A percentile compares a stretch with the other conserved stretches of the same genome.
Conservation (phyloP, 2,329 filamentous ascomycete species). For the Aspergillus sojae region DNA sequence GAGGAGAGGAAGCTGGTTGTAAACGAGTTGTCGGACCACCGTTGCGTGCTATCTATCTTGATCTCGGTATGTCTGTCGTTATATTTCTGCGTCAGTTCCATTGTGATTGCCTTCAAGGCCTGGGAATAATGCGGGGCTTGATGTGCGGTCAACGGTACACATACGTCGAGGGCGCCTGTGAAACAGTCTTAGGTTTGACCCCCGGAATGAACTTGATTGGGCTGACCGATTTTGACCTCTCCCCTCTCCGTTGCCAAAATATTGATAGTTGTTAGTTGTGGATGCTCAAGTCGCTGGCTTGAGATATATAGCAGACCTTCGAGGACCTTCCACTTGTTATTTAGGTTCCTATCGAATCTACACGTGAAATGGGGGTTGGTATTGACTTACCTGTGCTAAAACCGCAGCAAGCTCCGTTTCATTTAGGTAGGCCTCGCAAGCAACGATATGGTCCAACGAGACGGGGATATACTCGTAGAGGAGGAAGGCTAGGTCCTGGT, state of each 20-base stretch:
- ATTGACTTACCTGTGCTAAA: conserved; percentile 2
- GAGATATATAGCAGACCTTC: conserved; percentile 1
- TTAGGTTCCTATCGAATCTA: too few relatives aligned
- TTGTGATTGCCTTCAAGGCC: too few relatives aligned
- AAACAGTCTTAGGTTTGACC: background rate
- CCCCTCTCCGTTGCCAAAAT: background rate
- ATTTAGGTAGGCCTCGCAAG: conserved; percentile 4
- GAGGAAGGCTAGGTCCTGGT: background rate
- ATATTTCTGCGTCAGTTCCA: too few relatives aligned
- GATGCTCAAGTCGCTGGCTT: background rate
- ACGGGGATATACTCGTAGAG: background rate
- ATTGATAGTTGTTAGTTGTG: background rate
- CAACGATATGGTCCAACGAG: background rate
- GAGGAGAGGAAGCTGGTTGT: too few relatives aligned
- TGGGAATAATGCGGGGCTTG: background rate
- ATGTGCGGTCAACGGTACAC: too few relatives aligned
- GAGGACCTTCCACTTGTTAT: background rate
- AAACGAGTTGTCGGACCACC: too few relatives aligned
- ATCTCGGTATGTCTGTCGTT: too few relatives aligned
- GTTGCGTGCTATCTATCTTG: too few relatives aligned
- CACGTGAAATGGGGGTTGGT: too few relatives aligned
- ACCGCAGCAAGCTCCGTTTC: conserved; percentile 2
- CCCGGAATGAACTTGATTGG: background rate
- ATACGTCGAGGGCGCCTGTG: too few relatives aligned
- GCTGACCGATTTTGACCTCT: conserved; percentile 2